These are phyloP conservation scores for Xylariaceae sp. DNA, from an alignment of 2,329 filamentous ascomycete genomes.

Conservation along the genomic window DNA sequence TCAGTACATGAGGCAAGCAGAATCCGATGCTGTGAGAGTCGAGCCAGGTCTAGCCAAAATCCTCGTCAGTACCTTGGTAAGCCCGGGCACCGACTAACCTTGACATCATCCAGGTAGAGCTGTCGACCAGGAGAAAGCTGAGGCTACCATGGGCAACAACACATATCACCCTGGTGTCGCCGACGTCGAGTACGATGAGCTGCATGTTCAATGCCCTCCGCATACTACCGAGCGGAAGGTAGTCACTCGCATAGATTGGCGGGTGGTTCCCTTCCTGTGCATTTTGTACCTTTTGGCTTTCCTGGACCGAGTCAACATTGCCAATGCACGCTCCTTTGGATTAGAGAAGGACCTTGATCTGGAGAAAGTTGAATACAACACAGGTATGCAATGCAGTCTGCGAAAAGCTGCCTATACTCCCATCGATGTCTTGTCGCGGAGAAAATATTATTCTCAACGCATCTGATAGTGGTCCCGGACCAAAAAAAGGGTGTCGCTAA, in stretches of 20 bases:
- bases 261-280: slow-evolving; percentile 68
- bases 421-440: too few relatives aligned
- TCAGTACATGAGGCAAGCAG: too few relatives aligned
- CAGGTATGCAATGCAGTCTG: slow-evolving; percentile 32
- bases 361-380: slow-evolving; percentile 62
- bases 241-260: slow-evolving; percentile 66
- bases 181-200: slow-evolving; percentile 27
- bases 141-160: slow-evolving; percentile 17
- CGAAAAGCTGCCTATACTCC: not conserved
- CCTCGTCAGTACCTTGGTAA: too few relatives aligned
- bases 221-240: slow-evolving; percentile 61
- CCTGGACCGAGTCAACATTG: slow-evolving; percentile 68
- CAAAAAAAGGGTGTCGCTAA: slow-evolving; percentile 8
- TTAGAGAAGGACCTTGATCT: slow-evolving; percentile 61
- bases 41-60: too few relatives aligned
- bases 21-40: too few relatives aligned
- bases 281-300: slow-evolving; percentile 46
- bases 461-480: too few relatives aligned
- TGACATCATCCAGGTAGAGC: not conserved
- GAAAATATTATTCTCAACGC: too few relatives aligned
- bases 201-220: slow-evolving; percentile 38
- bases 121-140: slow-evolving; percentile 21
- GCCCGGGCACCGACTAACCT: too few relatives aligned
- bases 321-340: slow-evolving; percentile 68
- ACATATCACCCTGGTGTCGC: slow-evolving; percentile 23